Percentiles rank a stretch among this genome's conserved stretches.
These are phyloP conservation scores for Gossypium stocksii DNA, from an alignment of 345 rosid species.

Conservation along the genomic window DNA sequence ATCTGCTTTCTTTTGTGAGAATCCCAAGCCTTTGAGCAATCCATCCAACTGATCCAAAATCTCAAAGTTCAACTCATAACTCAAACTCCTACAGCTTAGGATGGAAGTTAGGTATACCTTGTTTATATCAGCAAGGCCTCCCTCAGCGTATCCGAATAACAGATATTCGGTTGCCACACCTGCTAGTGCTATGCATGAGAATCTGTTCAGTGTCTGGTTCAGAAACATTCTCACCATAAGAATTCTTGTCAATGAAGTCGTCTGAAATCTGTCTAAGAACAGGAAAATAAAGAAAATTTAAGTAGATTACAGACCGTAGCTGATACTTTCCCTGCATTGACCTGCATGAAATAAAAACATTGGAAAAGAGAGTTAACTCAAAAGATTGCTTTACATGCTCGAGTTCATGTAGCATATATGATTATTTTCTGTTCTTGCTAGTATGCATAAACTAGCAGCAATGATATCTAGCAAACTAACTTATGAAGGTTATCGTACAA, in stretches of 20 bases:
- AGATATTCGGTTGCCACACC: slow-evolving; percentile 84
- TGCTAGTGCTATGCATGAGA: slow-evolving; percentile 84
- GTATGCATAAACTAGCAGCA: too few relatives aligned
- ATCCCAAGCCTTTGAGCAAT: slow-evolving; percentile 7
- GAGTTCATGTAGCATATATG: too few relatives aligned
- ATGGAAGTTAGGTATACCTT: slow-evolving; percentile 42
- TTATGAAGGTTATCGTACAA: too few relatives aligned
- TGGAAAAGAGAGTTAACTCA: background rate
- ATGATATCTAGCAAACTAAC: too few relatives aligned
- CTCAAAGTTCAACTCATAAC: background rate
- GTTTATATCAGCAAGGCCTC: slow-evolving; percentile 80
- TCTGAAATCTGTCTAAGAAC: background rate
- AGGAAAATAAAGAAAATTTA: background rate
- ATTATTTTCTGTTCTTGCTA: too few relatives aligned
- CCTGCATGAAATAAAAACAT: slow-evolving; percentile 39
- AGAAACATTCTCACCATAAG: slow-evolving; percentile 13
- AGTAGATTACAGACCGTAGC: slow-evolving; percentile 49
- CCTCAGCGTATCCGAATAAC: slow-evolving; percentile 71
- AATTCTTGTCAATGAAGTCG: background rate
- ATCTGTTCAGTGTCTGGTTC: slow-evolving; percentile 72
- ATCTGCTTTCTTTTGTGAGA: slow-evolving; percentile 26
- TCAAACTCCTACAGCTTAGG: background rate
- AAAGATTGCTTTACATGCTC: too few relatives aligned
- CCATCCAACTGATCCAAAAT: slow-evolving; percentile 3
- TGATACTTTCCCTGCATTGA: slow-evolving; percentile 68